phyloP scores from a whole-genome alignment of 2,329 filamentous ascomycete species.

The Epichloe coenophiala region DNA sequence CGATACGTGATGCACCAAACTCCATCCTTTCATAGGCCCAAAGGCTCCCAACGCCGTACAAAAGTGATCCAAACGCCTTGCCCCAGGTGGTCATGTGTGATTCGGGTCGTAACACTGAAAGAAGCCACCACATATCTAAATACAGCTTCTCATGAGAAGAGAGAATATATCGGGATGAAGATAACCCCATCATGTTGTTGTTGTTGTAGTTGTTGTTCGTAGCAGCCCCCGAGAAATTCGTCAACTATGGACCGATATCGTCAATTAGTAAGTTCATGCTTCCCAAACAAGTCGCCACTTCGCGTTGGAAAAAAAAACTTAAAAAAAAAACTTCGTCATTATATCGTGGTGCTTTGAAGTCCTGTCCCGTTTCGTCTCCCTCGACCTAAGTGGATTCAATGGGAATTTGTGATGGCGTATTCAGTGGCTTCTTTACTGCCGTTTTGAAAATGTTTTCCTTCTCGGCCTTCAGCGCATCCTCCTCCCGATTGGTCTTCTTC shows the following conservation, averaged over 20 bases:
- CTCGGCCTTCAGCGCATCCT: constrained; percentile 2
- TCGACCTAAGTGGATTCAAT: background rate
- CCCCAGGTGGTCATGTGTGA: background rate
- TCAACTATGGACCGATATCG: background rate
- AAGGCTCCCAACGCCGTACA: background rate
- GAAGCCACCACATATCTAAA: background rate
- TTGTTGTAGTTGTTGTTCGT: background rate
- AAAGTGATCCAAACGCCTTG: constrained; percentile 6
- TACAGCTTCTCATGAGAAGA: background rate
- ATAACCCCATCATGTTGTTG: background rate
- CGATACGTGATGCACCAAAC: background rate
- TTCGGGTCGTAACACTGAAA: background rate
- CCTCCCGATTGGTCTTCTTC: constrained; percentile 14
- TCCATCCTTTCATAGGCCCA: background rate
- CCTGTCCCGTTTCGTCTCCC: background rate
- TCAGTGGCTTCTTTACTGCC: background rate
- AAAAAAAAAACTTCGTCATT: background rate
- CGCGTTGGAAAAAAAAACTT: background rate
- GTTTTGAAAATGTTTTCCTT: background rate
- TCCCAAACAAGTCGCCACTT: background rate
- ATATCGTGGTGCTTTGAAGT: background rate
- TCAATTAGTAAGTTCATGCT: background rate
- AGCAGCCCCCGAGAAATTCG: background rate
- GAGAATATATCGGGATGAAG: background rate
- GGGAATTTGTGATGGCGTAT: background rate